Conservation (phyloP, 306 rosid genomes). For the Casuarina cunninghamiana region DNA sequence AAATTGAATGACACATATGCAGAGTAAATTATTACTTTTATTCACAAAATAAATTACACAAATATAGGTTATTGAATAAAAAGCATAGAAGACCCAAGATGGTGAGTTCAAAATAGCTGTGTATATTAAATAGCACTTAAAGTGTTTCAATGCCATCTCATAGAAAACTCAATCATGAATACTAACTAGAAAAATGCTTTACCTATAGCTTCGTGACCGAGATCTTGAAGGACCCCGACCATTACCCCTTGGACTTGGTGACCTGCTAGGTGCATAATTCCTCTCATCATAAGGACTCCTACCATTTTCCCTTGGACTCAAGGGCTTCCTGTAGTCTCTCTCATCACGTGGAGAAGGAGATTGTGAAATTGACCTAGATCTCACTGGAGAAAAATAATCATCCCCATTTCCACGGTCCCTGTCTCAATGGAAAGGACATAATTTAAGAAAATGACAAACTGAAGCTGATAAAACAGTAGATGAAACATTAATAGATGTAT, state of each 20-base stretch:
- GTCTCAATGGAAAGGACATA: slow-evolving; percentile 19
- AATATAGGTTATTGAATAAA: not conserved
- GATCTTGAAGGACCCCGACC: slow-evolving; percentile 58
- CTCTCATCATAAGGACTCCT: slow-evolving; percentile 44
- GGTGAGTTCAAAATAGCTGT: not conserved
- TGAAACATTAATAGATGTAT: slow-evolving; percentile 1
- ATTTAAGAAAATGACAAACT: not conserved
- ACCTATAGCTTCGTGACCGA: slow-evolving; percentile 73
- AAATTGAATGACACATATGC: too few species aligned
- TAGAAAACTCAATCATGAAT: slow-evolving; percentile 11
- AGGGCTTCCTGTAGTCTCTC: slow-evolving; percentile 54
- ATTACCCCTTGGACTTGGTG: slow-evolving; percentile 55
- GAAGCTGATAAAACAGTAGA: slow-evolving; percentile 13
- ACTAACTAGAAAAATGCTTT: slow-evolving; percentile 17
- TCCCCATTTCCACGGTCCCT: slow-evolving; percentile 67
- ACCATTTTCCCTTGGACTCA: slow-evolving; percentile 58
- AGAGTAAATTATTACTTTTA: not conserved
- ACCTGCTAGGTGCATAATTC: slow-evolving; percentile 48
- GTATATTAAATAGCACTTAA: not conserved
- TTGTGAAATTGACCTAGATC: slow-evolving; percentile 73
- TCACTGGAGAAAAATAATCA: slow-evolving; percentile 58
- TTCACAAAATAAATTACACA: not conserved
- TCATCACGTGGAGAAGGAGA: slow-evolving; percentile 56
- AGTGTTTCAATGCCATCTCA: not conserved
- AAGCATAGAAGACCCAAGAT: not conserved